Percentiles rank a stretch among this genome's conserved stretches.
Evolutionary conservation across 768 basidiomycete species (phyloP).

Genomic region (Trametes elegans): DNA sequence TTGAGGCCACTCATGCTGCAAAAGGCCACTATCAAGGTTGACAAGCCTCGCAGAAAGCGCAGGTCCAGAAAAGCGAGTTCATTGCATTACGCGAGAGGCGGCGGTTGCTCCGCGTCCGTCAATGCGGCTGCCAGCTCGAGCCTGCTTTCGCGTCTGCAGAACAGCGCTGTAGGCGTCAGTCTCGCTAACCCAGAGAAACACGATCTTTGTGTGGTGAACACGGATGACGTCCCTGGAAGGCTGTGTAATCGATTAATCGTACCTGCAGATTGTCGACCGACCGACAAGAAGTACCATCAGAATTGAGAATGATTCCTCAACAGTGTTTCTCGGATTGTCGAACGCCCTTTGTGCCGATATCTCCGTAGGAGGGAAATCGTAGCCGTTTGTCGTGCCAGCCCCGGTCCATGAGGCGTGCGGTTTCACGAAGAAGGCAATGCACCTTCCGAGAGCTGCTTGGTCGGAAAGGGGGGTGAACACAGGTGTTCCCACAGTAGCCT

Average conservation of each 20-base stretch:
- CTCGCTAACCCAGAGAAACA: conserved; percentile 1
- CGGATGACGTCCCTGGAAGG: conserved; percentile 5
- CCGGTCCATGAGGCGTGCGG: background rate
- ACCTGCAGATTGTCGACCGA: background rate
- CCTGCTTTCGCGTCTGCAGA: background rate
- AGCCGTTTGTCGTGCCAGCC: background rate
- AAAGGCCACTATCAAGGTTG: background rate
- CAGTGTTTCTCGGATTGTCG: background rate
- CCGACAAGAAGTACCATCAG: background rate
- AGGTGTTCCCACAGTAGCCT: too few relatives aligned
- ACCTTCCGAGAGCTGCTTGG: too few relatives aligned
- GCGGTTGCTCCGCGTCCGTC: background rate
- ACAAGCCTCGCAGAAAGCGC: background rate
- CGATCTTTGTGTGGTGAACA: background rate
- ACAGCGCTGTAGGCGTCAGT: background rate
- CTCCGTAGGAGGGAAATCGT: background rate
- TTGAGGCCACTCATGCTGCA: background rate
- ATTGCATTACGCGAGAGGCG: background rate
- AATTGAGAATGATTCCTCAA: background rate
- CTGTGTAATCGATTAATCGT: background rate
- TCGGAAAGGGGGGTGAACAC: too few relatives aligned
- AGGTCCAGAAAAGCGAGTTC: too few relatives aligned
- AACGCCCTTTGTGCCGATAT: background rate
- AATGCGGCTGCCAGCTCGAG: background rate
- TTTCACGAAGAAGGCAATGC: background rate